Evolutionary conservation across 2,329 filamentous ascomycete species (phyloP).

Genomic region (Geosmithia putterillii): DNA sequence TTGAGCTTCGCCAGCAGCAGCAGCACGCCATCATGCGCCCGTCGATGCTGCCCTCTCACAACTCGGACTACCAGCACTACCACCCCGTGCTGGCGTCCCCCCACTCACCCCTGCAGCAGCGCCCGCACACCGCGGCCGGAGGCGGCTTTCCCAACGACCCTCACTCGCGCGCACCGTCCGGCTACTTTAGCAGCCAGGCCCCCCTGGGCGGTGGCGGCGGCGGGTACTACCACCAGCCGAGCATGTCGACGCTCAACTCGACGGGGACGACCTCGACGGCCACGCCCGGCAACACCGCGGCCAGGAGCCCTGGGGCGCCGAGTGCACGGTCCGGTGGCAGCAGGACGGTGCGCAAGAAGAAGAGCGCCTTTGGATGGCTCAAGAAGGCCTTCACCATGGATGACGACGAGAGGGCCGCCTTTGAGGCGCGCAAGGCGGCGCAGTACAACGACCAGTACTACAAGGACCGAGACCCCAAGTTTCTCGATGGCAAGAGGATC

Average conservation of each 20-base stretch:
- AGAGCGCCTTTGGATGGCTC: slow-evolving; percentile 55
- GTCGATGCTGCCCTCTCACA: slow-evolving; percentile 28
- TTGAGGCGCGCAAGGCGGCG: slow-evolving; percentile 40
- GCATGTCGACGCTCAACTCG: slow-evolving; percentile 36
- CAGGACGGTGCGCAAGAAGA: slow-evolving; percentile 48
- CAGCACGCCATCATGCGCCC: slow-evolving; percentile 8
- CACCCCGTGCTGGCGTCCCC: slow-evolving; percentile 50
- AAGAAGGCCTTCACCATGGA: slow-evolving; percentile 56
- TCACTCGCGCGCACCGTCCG: slow-evolving; percentile 12
- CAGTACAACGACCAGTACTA: slow-evolving; percentile 35
- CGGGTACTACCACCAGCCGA: slow-evolving; percentile 25
- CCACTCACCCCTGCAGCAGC: slow-evolving; percentile 50
- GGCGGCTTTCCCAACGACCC: too few species aligned
- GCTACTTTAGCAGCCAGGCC: slow-evolving; percentile 23
- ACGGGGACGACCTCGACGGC: slow-evolving; percentile 4
- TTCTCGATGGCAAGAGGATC: slow-evolving; percentile 42
- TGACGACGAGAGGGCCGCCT: slow-evolving; percentile 48
- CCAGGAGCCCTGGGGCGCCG: slow-evolving; percentile 5
- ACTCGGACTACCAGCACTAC: slow-evolving; percentile 45
- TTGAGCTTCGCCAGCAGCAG: slow-evolving; percentile 19
- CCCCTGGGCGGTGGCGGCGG: slow-evolving; percentile 13
- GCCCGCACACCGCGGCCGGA: slow-evolving; percentile 33
- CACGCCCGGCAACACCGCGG: slow-evolving; percentile 10
- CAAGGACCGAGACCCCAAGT: slow-evolving; percentile 36
- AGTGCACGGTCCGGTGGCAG: background rate